Percentiles rank a stretch among this genome's conserved stretches.
These are phyloP conservation scores for Polyporus tsugae DNA, from an alignment of 1,284 basidiomycete genomes.

Conservation along the genomic window DNA sequence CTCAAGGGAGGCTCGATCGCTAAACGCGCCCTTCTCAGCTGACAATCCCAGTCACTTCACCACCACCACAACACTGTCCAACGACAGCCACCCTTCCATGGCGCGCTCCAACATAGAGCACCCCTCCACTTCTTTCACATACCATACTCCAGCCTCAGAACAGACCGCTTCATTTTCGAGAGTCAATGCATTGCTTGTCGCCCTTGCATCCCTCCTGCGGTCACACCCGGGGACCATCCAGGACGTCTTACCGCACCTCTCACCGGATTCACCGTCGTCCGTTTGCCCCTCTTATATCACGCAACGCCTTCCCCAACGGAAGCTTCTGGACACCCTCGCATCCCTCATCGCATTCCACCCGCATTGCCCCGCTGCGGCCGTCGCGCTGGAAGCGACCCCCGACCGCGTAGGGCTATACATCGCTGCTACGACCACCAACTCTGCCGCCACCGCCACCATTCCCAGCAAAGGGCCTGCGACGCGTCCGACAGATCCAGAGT, in stretches of 20 bases:
- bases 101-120: neutral
- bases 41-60: neutral
- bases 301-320: neutral
- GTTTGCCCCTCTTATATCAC: neutral
- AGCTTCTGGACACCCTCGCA: neutral
- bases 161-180: neutral
- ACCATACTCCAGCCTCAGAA: neutral
- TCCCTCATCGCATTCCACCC: neutral
- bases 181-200: neutral
- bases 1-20: neutral
- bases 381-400: conserved; percentile 1
- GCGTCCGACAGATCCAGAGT: neutral
- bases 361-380: neutral
- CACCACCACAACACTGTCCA: neutral
- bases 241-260: neutral
- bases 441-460: neutral
- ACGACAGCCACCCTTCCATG: neutral
- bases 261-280: neutral
- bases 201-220: neutral
- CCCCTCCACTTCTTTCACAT: neutral
- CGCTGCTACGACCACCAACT: neutral
- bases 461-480: too few relatives aligned
- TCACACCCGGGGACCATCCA: neutral
- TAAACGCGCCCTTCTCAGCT: neutral
- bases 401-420: neutral